Conservation (phyloP, 345 rosid species). For the Geranium rotundifolium region DNA sequence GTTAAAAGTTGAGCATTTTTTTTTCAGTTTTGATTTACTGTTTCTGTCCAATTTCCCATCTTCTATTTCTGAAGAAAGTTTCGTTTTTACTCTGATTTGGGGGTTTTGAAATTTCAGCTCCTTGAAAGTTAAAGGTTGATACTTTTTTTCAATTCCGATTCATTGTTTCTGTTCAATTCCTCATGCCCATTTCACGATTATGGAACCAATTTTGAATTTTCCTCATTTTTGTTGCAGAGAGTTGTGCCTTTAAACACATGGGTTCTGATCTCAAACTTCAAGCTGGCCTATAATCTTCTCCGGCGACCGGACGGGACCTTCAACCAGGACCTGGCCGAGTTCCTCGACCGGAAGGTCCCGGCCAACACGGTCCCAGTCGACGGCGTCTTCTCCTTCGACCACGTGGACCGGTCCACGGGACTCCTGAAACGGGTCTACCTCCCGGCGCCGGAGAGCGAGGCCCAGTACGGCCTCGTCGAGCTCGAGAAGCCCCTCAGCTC, state of each 20-base stretch:
- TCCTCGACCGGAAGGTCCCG: constrained; percentile 15
- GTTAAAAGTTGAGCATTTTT: no score
- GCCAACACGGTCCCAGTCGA: constrained; percentile 12
- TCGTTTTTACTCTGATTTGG: no score
- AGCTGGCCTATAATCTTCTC: constrained; percentile 3
- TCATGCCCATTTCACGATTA: background rate
- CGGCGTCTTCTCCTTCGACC: constrained; percentile 18
- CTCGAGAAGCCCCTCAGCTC: constrained; percentile 17
- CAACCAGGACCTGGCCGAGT: constrained; percentile 14
- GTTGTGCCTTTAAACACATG: constrained; percentile 20
- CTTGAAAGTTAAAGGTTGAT: background rate
- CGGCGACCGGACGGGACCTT: constrained; percentile 15
- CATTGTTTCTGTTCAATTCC: background rate
- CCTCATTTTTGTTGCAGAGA: constrained; percentile 9
- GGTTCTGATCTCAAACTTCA: constrained; percentile 9
- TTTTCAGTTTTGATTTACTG: no score
- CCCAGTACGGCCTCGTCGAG: constrained; percentile 10
- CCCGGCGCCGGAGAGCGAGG: constrained; percentile 6
- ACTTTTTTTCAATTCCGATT: background rate
- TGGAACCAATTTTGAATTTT: background rate
- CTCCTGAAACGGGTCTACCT: constrained; percentile 22
- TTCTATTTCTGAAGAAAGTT: no score
- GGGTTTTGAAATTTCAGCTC: no score
- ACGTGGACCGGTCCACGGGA: constrained; percentile 8
- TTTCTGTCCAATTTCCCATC: no score